Evolutionary conservation across 164 flowering plant species (phyloP), one percentile per base, ranked within the genome.

Genomic region (Hamamelis virginiana): DNA sequence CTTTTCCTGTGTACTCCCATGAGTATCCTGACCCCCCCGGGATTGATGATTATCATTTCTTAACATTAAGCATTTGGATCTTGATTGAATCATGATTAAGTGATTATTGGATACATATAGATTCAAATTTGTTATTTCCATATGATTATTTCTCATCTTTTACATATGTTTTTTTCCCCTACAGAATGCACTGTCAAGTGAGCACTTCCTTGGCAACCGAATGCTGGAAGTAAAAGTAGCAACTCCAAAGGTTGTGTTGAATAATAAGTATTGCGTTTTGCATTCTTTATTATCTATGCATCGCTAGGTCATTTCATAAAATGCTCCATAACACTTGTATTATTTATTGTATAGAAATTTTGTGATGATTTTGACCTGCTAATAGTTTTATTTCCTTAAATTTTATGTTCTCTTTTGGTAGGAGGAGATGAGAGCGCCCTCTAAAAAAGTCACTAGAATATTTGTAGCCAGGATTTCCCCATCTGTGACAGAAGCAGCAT

Each of bases 221-320:
- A 72, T 80, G 78, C 80, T 96, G 78, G 99, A 96, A 84, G 96
- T 96, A 11, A 96, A 96, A 90, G 77, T 96, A 28, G 99, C 99
- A 18, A 96, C 99, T 6, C 99, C 98, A 55, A 96, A 87, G 98
- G 99, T 96, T 81, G 9, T 70, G 41, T 57, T 67, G 43, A 14
- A 43, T 65, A 19, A 60, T 5, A 3, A 13, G 25, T 21, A 50
- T 22, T 74, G 66, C 22, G 62, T 71, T 46, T 23, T 58, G 16
- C 53, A 26, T 44, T 9, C 43, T 1, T 57, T 2, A 5, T 63
- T 60, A 18, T 13, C 19, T 28, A 47, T 27, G 48, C 6, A 4
- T 23, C 15, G 19, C 9, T 26, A 51, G 23, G 50, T n/a, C 23
- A 41, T 50, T 26, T 27, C 57, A n/a, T 45, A 4, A 1, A 1